These are phyloP conservation scores for Penicillium pancosmium DNA, from an alignment of 495 filamentous ascomycete genomes.

Conservation along the genomic window DNA sequence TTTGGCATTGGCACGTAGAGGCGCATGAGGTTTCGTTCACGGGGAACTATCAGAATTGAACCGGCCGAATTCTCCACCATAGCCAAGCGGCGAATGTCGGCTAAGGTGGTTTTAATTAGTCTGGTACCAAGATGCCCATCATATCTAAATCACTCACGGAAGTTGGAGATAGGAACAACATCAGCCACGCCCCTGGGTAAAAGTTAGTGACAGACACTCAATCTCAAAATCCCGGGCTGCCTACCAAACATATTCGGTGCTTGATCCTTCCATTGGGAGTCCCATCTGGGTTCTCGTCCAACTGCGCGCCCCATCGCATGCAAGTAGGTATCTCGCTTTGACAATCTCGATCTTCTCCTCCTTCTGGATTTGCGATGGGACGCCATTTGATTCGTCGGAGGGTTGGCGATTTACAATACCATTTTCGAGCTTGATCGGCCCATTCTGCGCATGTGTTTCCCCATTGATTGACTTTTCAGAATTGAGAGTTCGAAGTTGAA, in stretches of 20 bases:
- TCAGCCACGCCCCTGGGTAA: conserved; percentile 54
- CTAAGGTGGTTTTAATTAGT: not conserved
- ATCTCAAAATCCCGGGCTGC: not conserved
- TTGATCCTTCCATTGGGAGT: conserved; percentile 29
- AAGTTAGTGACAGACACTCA: not conserved
- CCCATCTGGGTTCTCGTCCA: conserved; percentile 59
- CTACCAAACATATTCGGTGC: conserved; percentile 53
- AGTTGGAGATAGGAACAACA: conserved; percentile 61
- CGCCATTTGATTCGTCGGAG: conserved; percentile 55
- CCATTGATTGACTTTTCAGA: not conserved
- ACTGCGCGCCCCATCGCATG: conserved; percentile 62
- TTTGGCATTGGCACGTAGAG: conserved; percentile 61
- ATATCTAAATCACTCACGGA: conserved; percentile 58
- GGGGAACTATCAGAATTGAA: conserved; percentile 63
- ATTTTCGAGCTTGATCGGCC: conserved; percentile 49
- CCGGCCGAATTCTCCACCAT: conserved; percentile 36
- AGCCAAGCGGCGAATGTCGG: not conserved
- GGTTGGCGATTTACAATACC: conserved; percentile 55
- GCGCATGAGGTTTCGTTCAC: conserved; percentile 62
- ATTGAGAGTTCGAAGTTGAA: conserved; percentile 47
- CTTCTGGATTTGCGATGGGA: conserved; percentile 7
- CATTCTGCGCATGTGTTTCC: conserved; percentile 42
- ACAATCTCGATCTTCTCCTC: conserved; percentile 38
- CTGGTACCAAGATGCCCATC: conserved; percentile 39
- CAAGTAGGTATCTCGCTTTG: conserved; percentile 62